A percentile compares a stretch with the other conserved stretches of the same genome.
Conservation (phyloP, 2,329 filamentous ascomycete species). For the Diplodia sapinea region DNA sequence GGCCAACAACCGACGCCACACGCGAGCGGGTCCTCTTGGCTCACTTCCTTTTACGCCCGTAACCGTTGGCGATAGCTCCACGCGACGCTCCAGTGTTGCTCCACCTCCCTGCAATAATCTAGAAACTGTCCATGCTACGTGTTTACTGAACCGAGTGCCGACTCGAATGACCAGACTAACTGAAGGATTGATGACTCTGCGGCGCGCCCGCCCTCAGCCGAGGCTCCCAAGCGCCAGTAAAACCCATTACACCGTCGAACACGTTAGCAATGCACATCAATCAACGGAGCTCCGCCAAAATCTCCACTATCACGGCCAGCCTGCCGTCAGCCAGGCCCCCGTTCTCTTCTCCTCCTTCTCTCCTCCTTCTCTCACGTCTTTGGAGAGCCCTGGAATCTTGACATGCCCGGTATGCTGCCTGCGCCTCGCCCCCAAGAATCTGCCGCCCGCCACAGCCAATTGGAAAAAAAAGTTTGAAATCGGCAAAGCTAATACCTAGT, state of each 20-base stretch:
- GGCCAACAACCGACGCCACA: neutral
- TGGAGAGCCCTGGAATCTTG: neutral
- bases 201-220: neutral
- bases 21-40: neutral
- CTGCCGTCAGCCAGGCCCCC: neutral
- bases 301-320: constrained; percentile 3
- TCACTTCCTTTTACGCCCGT: neutral
- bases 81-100: neutral
- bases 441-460: neutral
- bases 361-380: neutral
- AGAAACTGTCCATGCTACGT: neutral
- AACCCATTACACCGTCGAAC: too few relatives aligned
- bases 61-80: neutral
- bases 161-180: too few relatives aligned
- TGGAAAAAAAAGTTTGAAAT: neutral
- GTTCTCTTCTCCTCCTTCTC: neutral
- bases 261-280: neutral
- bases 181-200: too few relatives aligned
- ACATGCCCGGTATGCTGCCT: constrained; percentile 16
- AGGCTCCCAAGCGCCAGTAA: constrained; percentile 8
- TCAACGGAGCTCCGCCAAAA: constrained; percentile 1
- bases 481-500: neutral
- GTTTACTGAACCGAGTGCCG: too few relatives aligned
- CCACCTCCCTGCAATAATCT: neutral
- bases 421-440: neutral